Base-by-base conservation (phyloP, 2,329 filamentous ascomycete genomes). In the Aureobasidium sp. region DNA sequence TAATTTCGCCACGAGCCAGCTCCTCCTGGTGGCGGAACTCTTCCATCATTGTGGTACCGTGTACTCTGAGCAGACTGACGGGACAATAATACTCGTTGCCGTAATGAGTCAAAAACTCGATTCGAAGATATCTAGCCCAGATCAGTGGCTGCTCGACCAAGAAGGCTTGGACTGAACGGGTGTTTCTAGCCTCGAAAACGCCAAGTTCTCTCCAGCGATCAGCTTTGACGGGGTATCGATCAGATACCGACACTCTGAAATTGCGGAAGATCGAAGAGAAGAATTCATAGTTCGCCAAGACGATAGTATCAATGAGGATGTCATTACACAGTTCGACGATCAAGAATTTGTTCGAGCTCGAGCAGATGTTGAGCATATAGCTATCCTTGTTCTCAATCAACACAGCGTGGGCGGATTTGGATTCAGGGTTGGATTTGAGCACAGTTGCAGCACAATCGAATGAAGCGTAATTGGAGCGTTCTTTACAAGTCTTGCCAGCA, bases 231-330 rank as follows among this genome's bases (percentile, higher is more conserved):
- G 94, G 94, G 74, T 97, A 97, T 62, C 91, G 86, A 76, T 97
- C 94, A 63, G 92, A 95, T 52, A 97, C 93, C 72, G 90, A 95
- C 67, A 97, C 86, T 57, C 89, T 84, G 73, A 99, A 97, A 52
- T 87, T 89, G 59, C 92, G 88, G 69, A 97, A 89, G 83, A 96
- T 97, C 72, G 92, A 97, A 61, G 92, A 96, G 79, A 99, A 99
- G 79, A 99, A 99, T 74, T 99, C 94, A 69, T 95, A 99, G 73
- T 99, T 99, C 65, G 93, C 94, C 60, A 99, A 81, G n/a, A 97
- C 94, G 44, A 99, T 82, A 0, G 94, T 99, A 72, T 99, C 94
- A 63, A 99, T 89, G 48, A 96, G 82, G 48, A 87, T 88, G 67
- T 86, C 84, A 68, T 96, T 91, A 74, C 91, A 97, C 34, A 99